These are phyloP conservation scores for Pichia kluyveri DNA, from an alignment of 805 yeast genomes.

Conservation along the genomic window DNA sequence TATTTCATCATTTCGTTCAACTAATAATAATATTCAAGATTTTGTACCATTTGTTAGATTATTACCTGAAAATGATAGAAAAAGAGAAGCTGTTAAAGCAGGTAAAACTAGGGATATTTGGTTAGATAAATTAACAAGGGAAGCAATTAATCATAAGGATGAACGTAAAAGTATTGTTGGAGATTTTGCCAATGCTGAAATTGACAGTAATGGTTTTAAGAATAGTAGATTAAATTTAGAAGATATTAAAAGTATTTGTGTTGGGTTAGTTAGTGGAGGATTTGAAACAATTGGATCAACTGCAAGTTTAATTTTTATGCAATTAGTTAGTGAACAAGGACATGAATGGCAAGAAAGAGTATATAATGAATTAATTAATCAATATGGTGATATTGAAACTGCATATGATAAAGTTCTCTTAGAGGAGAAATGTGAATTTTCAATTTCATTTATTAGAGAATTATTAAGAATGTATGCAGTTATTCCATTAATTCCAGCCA, in stretches of 20 bases:
- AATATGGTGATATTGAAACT: slow-evolving; percentile 11
- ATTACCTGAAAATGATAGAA: slow-evolving; percentile 23
- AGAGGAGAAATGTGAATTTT: slow-evolving; percentile 16
- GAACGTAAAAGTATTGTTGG: slow-evolving; percentile 27
- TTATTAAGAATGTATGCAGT: slow-evolving; percentile 18
- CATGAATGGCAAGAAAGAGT: slow-evolving; percentile 14
- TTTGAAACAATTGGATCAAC: slow-evolving; percentile 18
- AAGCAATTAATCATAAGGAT: slow-evolving; percentile 17
- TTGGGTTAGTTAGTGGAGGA: slow-evolving; percentile 19
- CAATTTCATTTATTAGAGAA: slow-evolving; percentile 14
- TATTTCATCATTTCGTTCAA: slow-evolving; percentile 27
- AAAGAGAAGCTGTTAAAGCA: slow-evolving; percentile 18
- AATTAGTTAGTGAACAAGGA: slow-evolving; percentile 11
- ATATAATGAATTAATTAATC: slow-evolving; percentile 9
- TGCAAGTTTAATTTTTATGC: slow-evolving; percentile 12
- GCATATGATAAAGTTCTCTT: slow-evolving; percentile 13
- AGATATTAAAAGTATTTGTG: slow-evolving; percentile 17
- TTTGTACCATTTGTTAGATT: slow-evolving; percentile 28
- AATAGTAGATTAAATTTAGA: slow-evolving; percentile 13
- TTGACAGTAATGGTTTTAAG: slow-evolving; percentile 6
- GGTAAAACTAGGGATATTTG: slow-evolving; percentile 25
- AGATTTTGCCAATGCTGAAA: slow-evolving; percentile 22
- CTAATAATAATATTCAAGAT: slow-evolving; percentile 30
- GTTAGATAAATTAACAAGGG: slow-evolving; percentile 21
- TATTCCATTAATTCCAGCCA: slow-evolving; percentile 17